Evolutionary conservation across 805 yeast genomes (phyloP), one percentile per base, ranked within the genome.

Genomic region (Candida nitratophila): DNA sequence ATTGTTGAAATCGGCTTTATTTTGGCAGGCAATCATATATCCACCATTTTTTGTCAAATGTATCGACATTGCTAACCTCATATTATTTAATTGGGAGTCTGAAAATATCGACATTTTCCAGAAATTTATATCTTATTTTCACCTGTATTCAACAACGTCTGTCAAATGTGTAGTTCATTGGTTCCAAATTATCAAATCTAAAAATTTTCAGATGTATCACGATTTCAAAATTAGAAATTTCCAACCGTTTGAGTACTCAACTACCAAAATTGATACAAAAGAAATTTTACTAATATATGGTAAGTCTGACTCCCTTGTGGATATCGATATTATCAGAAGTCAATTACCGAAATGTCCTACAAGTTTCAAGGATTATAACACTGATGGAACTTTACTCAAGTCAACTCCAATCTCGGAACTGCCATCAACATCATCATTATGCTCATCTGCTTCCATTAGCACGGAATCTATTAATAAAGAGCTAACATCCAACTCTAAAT

Each of bases 91-190:
- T 56, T 91, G 99, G 99, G 71, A 69, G 40, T 76, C 90, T 8
- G 37, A 50, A 5, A 87, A 91, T 63, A 91, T 93, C 50, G 66
- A 79, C 30, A 69, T 74, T 46, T 64, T 77, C 35, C 96, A 90
- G 62, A 91, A 90, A 58, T 65, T 79, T 40, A 73, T 86, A n/a
- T 76, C 86, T 15, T 91, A 87, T 62, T 79, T 87, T 16, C 97
- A 93, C 60, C 69, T 91, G 44, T 91, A 90, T 65, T 86, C 96
- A 2, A 84, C 95, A 20, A 88, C 98, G 0, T 80, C 90, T 2
- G 98, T 90, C 22, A 91, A 90, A 62, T 77, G 86, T 10, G 89
- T 88, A 38, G 97, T 89, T n/a, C 96, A 88, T 63, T 88, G 96
- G 96, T 87, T 88, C 56, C 96, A 88, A 64, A 90, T 91, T 43